Evolutionary conservation across 176 grass and related monocot species (phyloP).

Genomic region (Aegilops bicornis): DNA sequence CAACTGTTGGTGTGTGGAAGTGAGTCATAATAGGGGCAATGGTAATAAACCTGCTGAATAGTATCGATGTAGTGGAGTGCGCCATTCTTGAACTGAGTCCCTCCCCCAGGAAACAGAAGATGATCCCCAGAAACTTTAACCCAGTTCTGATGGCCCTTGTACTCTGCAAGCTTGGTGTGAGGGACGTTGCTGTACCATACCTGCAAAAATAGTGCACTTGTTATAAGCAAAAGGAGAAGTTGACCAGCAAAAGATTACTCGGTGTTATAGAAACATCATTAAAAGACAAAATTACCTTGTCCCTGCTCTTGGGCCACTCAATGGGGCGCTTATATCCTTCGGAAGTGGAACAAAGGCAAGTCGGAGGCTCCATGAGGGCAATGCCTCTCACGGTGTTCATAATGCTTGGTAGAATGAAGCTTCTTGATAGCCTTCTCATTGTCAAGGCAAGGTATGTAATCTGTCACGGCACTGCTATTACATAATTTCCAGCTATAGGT

Average conservation of each 20-base stretch:
- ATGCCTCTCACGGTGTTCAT: conserved; percentile 96
- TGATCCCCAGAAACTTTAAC: conserved; percentile 96
- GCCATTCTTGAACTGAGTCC: conserved; percentile 95
- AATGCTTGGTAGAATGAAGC: conserved; percentile 81
- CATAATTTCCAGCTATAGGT: conserved; percentile 89
- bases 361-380: conserved; percentile 81
- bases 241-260: conserved; percentile 2
- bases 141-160: conserved; percentile 98
- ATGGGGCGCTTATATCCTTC: conserved; percentile 68
- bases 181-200: conserved; percentile 95
- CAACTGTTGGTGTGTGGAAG: background rate
- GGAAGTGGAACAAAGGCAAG: conserved; percentile 87
- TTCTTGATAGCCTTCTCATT: conserved; percentile 92
- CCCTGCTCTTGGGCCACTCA: conserved; percentile 84
- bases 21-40: background rate
- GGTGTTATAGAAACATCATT: conserved; percentile 12
- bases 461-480: conserved; percentile 47
- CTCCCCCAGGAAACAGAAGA: conserved; percentile 88
- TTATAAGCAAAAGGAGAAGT: conserved; percentile 1
- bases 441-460: conserved; percentile 99
- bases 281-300: conserved; percentile 65
- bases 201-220: conserved; percentile 38
- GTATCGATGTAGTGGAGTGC: conserved; percentile 94
- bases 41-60: conserved; percentile 78
- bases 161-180: conserved; percentile 80